phyloP scores from a whole-genome alignment of 257 asterid species.

The Mentha longifolia region DNA sequence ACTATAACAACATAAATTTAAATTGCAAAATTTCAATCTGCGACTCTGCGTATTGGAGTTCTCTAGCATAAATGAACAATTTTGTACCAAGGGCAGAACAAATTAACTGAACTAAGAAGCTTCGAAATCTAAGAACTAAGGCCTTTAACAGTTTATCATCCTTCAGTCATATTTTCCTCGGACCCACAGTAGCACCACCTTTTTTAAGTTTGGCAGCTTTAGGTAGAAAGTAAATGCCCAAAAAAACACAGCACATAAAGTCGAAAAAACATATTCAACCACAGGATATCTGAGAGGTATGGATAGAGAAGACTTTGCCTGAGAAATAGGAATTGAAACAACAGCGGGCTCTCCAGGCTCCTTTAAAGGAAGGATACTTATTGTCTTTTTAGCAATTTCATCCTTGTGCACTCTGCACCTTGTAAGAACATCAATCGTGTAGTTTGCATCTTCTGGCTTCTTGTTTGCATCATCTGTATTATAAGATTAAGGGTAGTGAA shows the following conservation, averaged over 20 bases:
- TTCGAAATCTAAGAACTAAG: constrained; percentile 9
- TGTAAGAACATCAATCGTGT: constrained; percentile 83
- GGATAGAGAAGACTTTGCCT: constrained; percentile 57
- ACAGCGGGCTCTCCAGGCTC: constrained; percentile 92
- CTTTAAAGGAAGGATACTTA: constrained; percentile 65
- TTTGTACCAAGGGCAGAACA: constrained; percentile 9
- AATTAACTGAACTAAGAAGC: not conserved
- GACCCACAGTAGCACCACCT: not conserved
- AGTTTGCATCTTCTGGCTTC: constrained; percentile 86
- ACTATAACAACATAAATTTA: constrained; percentile 1
- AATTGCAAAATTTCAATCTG: not conserved
- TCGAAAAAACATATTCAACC: constrained; percentile 11
- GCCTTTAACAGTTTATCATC: not conserved
- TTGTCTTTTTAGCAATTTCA: constrained; percentile 65
- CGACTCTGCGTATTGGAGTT: constrained; percentile 4
- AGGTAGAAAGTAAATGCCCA: constrained; percentile 25
- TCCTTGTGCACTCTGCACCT: constrained; percentile 77
- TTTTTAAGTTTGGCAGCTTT: not conserved
- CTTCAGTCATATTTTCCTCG: constrained; percentile 4
- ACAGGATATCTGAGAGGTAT: constrained; percentile 14
- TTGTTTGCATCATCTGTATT: constrained; percentile 68
- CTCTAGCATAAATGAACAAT: not conserved
- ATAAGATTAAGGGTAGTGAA: constrained; percentile 30
- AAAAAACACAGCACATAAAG: not conserved
- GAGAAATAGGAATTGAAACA: constrained; percentile 75